phyloP scores from a whole-genome alignment of 306 rosid species.

The Cyclanthera cordifolia region DNA sequence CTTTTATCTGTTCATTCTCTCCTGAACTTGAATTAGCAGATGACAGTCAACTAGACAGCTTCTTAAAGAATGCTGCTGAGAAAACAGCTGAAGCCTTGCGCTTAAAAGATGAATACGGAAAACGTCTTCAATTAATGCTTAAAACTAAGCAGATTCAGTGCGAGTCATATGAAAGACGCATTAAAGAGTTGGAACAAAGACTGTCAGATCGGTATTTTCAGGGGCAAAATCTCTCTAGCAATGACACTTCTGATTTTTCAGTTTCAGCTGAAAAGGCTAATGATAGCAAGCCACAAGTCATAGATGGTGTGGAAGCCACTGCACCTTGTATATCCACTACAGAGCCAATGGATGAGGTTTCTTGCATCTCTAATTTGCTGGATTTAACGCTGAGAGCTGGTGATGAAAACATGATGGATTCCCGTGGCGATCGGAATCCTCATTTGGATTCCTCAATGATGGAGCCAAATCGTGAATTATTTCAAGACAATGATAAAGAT shows the following conservation, averaged over 20 bases:
- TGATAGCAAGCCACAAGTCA: slow-evolving; percentile 35
- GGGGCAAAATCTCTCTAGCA: slow-evolving; percentile 47
- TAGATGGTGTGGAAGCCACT: slow-evolving; percentile 32
- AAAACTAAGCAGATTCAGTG: slow-evolving; percentile 70
- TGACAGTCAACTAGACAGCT: slow-evolving; percentile 45
- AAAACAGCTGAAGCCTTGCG: slow-evolving; percentile 90
- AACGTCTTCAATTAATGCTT: slow-evolving; percentile 66
- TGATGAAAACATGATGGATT: slow-evolving; percentile 93
- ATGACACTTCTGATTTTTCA: slow-evolving; percentile 33
- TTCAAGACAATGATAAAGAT: slow-evolving; percentile 39
- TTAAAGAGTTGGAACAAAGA: slow-evolving; percentile 85
- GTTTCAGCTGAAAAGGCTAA: slow-evolving; percentile 38
- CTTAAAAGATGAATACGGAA: slow-evolving; percentile 72
- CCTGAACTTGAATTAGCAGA: slow-evolving; percentile 60
- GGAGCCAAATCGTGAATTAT: slow-evolving; percentile 66
- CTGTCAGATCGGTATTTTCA: slow-evolving; percentile 61
- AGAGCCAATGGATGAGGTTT: slow-evolving; percentile 95
- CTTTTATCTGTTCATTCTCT: slow-evolving; percentile 51
- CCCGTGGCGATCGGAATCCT: slow-evolving; percentile 54
- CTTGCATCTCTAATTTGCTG: slow-evolving; percentile 69
- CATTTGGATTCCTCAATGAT: slow-evolving; percentile 79
- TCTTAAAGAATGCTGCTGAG: slow-evolving; percentile 59
- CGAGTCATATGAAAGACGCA: slow-evolving; percentile 74
- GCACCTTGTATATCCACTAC: slow-evolving; percentile 41
- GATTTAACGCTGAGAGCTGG: slow-evolving; percentile 67